These are phyloP conservation scores for Ustilago loliicola DNA, from an alignment of 1,284 basidiomycete genomes.

Conservation along the genomic window DNA sequence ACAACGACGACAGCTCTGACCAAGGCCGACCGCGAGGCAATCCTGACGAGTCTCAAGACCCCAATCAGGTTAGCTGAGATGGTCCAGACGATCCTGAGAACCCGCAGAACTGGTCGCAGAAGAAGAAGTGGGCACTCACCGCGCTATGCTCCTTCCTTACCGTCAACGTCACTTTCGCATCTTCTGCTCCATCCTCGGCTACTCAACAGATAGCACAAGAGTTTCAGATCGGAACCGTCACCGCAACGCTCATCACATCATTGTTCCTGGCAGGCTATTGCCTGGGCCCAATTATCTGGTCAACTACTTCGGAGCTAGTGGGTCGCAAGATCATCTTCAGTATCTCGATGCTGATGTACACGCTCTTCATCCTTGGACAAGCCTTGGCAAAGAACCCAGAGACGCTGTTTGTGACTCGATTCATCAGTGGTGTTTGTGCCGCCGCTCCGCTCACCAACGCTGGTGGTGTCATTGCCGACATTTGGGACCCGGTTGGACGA, in stretches of 20 bases:
- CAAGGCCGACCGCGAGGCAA: conserved; percentile 36
- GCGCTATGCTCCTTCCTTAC: conserved; percentile 59
- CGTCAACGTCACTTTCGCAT: conserved; percentile 65
- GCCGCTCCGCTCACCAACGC: conserved; percentile 51
- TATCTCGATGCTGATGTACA: conserved; percentile 61
- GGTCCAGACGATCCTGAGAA: conserved; percentile 55
- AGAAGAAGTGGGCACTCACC: conserved; percentile 49
- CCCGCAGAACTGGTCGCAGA: conserved; percentile 56
- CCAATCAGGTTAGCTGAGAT: conserved; percentile 45
- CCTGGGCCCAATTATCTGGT: conserved; percentile 46
- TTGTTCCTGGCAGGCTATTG: conserved; percentile 67
- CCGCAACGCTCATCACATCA: conserved; percentile 61
- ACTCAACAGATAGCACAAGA: conserved; percentile 23
- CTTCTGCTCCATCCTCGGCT: conserved; percentile 63
- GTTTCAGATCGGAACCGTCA: conserved; percentile 54
- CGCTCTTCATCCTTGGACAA: conserved; percentile 63
- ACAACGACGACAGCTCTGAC: conserved; percentile 21
- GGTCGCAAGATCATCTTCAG: conserved; percentile 67
- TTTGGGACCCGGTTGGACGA: conserved; percentile 67
- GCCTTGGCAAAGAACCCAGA: conserved; percentile 56
- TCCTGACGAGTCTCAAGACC: conserved; percentile 35
- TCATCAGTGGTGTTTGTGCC: conserved; percentile 62
- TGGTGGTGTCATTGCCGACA: conserved; percentile 62
- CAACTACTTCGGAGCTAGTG: conserved; percentile 58
- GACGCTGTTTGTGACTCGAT: conserved; percentile 64